Evolutionary conservation across 306 rosid species (phyloP).

Genomic region (Lathyrus tuberosus): DNA sequence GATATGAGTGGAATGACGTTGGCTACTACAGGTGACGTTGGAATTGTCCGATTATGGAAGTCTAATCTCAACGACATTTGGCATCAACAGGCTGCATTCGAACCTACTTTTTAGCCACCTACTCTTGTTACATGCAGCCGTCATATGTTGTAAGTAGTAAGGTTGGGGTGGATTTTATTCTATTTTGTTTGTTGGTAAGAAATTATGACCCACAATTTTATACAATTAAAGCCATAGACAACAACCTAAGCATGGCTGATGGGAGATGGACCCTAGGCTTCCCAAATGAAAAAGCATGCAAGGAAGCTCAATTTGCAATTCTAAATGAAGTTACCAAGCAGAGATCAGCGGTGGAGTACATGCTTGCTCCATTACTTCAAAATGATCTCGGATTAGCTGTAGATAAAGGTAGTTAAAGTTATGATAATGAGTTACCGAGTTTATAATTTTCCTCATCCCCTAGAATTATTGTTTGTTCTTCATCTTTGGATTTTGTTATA

Average conservation of each 20-base stretch:
- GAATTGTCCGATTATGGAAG: too few species aligned
- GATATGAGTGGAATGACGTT: too few species aligned
- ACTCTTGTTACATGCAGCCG: too few species aligned
- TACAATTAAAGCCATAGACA: conserved; percentile 45
- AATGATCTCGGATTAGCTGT: conserved; percentile 46
- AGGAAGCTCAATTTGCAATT: conserved; percentile 58
- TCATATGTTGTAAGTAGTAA: too few species aligned
- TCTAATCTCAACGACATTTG: too few species aligned
- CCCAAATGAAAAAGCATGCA: conserved; percentile 61
- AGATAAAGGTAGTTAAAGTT: conserved; percentile 43
- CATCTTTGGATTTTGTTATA: conserved; percentile 13
- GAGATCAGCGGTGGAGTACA: conserved; percentile 63
- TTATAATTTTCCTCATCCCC: conserved; percentile 12
- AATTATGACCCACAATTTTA: conserved; percentile 58
- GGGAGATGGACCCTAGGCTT: conserved; percentile 92
- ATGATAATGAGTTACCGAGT: conserved; percentile 27
- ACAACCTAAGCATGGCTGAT: conserved; percentile 48
- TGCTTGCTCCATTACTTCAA: conserved; percentile 65
- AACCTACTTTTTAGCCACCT: too few species aligned
- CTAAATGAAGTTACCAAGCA: conserved; percentile 64
- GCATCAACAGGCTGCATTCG: too few species aligned
- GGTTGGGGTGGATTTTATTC: too few species aligned
- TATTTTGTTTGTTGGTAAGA: too few species aligned
- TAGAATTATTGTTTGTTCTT: not conserved
- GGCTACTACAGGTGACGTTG: too few species aligned